Evolutionary conservation across 2,329 filamentous ascomycete genomes (phyloP).

Genomic region (Esteya vermicola): DNA sequence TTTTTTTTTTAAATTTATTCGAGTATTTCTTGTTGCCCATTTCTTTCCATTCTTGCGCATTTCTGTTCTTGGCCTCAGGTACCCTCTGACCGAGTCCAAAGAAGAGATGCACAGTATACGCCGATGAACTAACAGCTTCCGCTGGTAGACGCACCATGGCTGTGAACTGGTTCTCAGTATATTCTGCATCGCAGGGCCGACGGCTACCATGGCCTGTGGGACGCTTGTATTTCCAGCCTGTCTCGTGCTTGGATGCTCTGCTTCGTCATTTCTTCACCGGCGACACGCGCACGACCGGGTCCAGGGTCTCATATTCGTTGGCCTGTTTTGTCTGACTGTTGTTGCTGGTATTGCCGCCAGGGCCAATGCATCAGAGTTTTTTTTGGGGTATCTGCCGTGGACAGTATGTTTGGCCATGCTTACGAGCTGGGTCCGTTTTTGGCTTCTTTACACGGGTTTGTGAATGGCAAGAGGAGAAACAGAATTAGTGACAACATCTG

Average conservation of each 20-base stretch:
- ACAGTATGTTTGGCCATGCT: constrained; percentile 21
- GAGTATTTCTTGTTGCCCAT: constrained; percentile 11
- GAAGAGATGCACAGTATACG: too few relatives aligned
- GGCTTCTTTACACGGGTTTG: too few relatives aligned
- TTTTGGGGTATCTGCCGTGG: constrained; percentile 21
- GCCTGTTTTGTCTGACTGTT: constrained; percentile 12
- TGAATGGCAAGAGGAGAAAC: too few relatives aligned
- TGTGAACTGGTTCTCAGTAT: too few relatives aligned
- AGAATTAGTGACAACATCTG: neutral
- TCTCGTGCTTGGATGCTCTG: constrained; percentile 19
- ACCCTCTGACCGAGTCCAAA: too few relatives aligned
- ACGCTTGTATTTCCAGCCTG: constrained; percentile 21
- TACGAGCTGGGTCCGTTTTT: too few relatives aligned
- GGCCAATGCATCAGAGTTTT: constrained; percentile 16
- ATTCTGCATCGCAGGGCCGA: too few relatives aligned
- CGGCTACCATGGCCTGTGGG: too few relatives aligned
- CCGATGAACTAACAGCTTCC: too few relatives aligned
- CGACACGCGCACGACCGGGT: constrained; percentile 16
- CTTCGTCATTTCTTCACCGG: constrained; percentile 21
- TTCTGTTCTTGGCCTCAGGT: too few relatives aligned
- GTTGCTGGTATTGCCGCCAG: constrained; percentile 13
- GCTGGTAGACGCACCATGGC: too few relatives aligned
- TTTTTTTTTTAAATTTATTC: neutral
- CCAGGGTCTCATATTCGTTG: constrained; percentile 17
- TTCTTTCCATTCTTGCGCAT: too few relatives aligned